phyloP scores from a whole-genome alignment of 352 stramenopile genomes.

The Phytophthora nicotianae region DNA sequence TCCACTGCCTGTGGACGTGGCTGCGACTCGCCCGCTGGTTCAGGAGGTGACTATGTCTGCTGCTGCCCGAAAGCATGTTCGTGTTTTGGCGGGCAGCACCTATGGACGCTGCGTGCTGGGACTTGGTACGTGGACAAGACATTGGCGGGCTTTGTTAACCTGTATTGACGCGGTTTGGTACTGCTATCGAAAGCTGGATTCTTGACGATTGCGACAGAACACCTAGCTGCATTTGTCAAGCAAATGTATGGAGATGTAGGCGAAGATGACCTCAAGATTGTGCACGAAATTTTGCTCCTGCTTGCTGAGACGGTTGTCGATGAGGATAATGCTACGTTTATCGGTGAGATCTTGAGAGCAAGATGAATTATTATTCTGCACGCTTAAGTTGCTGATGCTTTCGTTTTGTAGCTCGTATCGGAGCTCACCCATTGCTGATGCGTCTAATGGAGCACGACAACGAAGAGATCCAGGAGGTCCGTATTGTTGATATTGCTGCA shows the following conservation, averaged over 20 bases:
- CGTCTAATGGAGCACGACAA: slow-evolving; percentile 81
- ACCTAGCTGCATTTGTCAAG: slow-evolving; percentile 56
- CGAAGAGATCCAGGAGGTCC: slow-evolving; percentile 77
- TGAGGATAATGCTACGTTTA: slow-evolving; percentile 84
- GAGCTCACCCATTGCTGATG: slow-evolving; percentile 67
- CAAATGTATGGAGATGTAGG: slow-evolving; percentile 19
- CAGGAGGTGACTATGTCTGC: slow-evolving; percentile 24
- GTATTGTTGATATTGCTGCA: background rate
- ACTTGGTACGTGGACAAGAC: slow-evolving; percentile 45
- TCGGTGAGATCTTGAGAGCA: slow-evolving; percentile 44
- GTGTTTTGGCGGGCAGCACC: slow-evolving; percentile 36
- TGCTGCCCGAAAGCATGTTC: slow-evolving; percentile 37
- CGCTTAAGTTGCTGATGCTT: background rate
- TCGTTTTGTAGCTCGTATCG: slow-evolving; percentile 53
- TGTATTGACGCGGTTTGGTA: slow-evolving; percentile 10
- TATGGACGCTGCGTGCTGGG: slow-evolving; percentile 81
- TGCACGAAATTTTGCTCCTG: slow-evolving; percentile 42
- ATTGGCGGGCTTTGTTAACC: background rate
- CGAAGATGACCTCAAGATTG: slow-evolving; percentile 39
- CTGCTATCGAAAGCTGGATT: slow-evolving; percentile 58
- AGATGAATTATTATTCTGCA: background rate
- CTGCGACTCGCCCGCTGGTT: slow-evolving; percentile 34
- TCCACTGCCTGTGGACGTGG: slow-evolving; percentile 38
- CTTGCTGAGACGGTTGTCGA: slow-evolving; percentile 67
- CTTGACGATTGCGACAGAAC: slow-evolving; percentile 51